Percentiles rank a stretch among this genome's conserved stretches.
These are phyloP conservation scores for Cystobasidium slooffiae DNA, from an alignment of 1,284 basidiomycete species.

Conservation along the genomic window DNA sequence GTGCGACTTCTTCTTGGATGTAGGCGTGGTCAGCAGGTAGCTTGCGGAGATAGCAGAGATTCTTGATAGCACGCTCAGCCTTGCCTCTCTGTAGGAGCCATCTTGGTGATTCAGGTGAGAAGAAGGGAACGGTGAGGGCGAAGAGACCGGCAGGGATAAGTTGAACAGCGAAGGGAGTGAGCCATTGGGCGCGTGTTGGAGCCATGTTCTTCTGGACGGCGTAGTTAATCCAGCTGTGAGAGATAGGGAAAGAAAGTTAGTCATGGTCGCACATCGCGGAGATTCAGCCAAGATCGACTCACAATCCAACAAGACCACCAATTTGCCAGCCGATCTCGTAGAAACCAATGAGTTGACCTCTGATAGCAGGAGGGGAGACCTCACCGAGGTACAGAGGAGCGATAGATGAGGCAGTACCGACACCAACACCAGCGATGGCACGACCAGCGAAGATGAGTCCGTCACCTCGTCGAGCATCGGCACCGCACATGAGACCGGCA, in stretches of 20 bases:
- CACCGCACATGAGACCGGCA: conserved; percentile 64
- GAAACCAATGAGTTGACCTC: conserved; percentile 62
- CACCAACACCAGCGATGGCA: conserved; percentile 74
- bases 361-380: conserved; percentile 67
- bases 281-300: no score
- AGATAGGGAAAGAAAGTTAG: no score
- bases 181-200: conserved; percentile 53
- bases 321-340: conserved; percentile 61
- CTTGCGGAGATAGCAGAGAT: conserved; percentile 39
- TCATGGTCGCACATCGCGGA: no score
- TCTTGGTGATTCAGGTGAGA: conserved; percentile 50
- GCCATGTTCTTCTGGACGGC: conserved; percentile 56
- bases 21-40: conserved; percentile 53
- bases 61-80: conserved; percentile 22
- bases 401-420: conserved; percentile 73
- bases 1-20: conserved; percentile 34
- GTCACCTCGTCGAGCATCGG: conserved; percentile 64
- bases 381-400: conserved; percentile 63
- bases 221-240: conserved; percentile 47
- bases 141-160: conserved; percentile 52
- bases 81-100: conserved; percentile 51
- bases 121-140: conserved; percentile 31
- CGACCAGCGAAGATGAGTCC: conserved; percentile 72
- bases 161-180: conserved; percentile 54
- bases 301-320: conserved; percentile 59